phyloP scores from a whole-genome alignment of 129 eudicot species.

The Glebionis coronaria region DNA sequence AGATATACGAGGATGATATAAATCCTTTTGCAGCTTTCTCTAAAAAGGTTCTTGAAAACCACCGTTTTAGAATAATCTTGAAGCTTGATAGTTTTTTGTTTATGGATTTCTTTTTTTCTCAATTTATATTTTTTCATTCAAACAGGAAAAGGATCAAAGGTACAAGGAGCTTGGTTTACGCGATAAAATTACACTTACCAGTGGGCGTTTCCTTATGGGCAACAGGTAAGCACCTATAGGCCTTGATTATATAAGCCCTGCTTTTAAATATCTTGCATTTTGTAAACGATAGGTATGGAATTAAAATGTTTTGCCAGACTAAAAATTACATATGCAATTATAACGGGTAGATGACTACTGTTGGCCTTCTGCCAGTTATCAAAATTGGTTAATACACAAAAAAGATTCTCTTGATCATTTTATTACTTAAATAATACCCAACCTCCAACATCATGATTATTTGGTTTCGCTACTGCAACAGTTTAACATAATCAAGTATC shows the following conservation, averaged over 20 bases:
- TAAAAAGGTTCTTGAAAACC: constrained; percentile 57
- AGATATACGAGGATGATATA: constrained; percentile 95
- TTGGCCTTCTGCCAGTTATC: too few species aligned
- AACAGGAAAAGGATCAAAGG: constrained; percentile 95
- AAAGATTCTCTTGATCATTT: too few species aligned
- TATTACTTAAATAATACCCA: too few species aligned
- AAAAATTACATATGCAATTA: too few species aligned
- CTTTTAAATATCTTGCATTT: neutral
- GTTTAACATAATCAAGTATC: too few species aligned
- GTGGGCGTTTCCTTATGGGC: constrained; percentile 97
- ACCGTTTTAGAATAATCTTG: neutral
- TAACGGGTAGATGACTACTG: too few species aligned
- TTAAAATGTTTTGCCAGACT: too few species aligned
- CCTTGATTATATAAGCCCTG: neutral
- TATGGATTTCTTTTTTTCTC: neutral
- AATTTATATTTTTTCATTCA: neutral
- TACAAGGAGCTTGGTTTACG: constrained; percentile 96
- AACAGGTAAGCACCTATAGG: constrained; percentile 66
- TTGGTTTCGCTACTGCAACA: too few species aligned
- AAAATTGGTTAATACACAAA: neutral
- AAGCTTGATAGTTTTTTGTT: neutral
- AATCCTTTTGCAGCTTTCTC: constrained; percentile 99
- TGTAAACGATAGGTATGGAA: neutral
- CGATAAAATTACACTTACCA: constrained; percentile 93
- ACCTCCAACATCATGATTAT: too few species aligned